Percentiles rank a stretch among this genome's conserved stretches.
Conservation (phyloP, 495 filamentous ascomycete genomes). For the Cudoniella acicularis region DNA sequence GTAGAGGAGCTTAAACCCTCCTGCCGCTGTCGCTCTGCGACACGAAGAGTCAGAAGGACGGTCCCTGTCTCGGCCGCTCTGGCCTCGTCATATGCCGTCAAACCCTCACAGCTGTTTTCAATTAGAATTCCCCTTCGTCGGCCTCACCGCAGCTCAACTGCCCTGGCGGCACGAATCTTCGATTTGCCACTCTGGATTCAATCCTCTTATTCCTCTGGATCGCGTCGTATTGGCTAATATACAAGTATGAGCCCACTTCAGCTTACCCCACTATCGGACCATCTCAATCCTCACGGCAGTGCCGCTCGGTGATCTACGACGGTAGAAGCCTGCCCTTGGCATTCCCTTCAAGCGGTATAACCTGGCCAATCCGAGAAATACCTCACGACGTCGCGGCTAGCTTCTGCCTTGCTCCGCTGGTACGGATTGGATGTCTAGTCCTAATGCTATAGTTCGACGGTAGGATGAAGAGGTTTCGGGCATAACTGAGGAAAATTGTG, state of each 20-base stretch:
- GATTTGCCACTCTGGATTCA: slow-evolving; percentile 8
- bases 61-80: background rate
- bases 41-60: background rate
- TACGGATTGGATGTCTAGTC: slow-evolving; percentile 48
- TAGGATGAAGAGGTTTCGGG: slow-evolving; percentile 64
- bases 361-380: slow-evolving; percentile 21
- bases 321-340: slow-evolving; percentile 15
- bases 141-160: slow-evolving; percentile 4
- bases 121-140: background rate
- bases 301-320: slow-evolving; percentile 9
- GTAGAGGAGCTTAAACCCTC: slow-evolving; percentile 5
- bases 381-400: slow-evolving; percentile 13
- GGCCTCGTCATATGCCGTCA: background rate
- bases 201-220: slow-evolving; percentile 10
- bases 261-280: background rate
- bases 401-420: too few relatives aligned
- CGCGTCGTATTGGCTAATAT: background rate
- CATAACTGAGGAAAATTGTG: slow-evolving; percentile 62
- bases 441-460: slow-evolving; percentile 67
- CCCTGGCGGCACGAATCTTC: slow-evolving; percentile 3
- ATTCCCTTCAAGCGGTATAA: slow-evolving; percentile 17
- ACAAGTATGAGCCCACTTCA: background rate
- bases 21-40: slow-evolving; percentile 2
- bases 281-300: slow-evolving; percentile 11
- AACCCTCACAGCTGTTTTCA: background rate